Percentiles rank a stretch among this genome's conserved stretches.
These are phyloP conservation scores for Fusarium sp. DNA, from an alignment of 2,329 filamentous ascomycete genomes.

Conservation along the genomic window DNA sequence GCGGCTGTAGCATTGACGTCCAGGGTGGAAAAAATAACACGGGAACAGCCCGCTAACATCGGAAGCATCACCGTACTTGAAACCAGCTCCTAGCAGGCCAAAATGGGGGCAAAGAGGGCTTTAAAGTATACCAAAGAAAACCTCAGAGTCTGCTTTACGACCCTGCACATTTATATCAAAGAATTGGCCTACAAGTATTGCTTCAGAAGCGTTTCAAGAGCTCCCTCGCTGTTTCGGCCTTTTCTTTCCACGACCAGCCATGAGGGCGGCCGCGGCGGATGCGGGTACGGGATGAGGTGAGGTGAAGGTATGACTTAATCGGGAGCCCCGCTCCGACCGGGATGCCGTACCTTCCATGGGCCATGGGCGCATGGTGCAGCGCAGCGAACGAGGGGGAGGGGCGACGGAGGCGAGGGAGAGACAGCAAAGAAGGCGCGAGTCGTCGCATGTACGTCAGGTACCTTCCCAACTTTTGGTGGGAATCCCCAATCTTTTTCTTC, in stretches of 20 bases:
- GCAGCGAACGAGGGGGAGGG: slow-evolving; percentile 37
- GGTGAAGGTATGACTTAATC: slow-evolving; percentile 37
- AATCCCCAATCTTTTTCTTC: slow-evolving; percentile 37
- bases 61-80: not conserved
- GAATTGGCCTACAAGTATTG: not conserved
- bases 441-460: slow-evolving; percentile 39
- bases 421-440: slow-evolving; percentile 32
- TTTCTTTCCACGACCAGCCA: slow-evolving; percentile 1
- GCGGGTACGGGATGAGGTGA: slow-evolving; percentile 31
- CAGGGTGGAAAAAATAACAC: slow-evolving; percentile 14
- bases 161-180: not conserved
- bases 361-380: slow-evolving; percentile 21
- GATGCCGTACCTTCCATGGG: slow-evolving; percentile 22
- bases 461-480: slow-evolving; percentile 35
- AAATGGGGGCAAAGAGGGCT: not conserved
- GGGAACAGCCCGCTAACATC: not conserved
- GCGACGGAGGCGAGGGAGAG: slow-evolving; percentile 32
- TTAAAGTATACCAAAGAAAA: not conserved
- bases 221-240: not conserved
- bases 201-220: not conserved
- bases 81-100: not conserved
- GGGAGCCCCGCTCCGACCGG: slow-evolving; percentile 32
- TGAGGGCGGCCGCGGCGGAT: not conserved
- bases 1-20: slow-evolving; percentile 30
- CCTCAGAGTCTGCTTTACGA: not conserved